Evolutionary conservation across 2,329 filamentous ascomycete genomes (phyloP).

Genomic region (Sarocladium oryzae): DNA sequence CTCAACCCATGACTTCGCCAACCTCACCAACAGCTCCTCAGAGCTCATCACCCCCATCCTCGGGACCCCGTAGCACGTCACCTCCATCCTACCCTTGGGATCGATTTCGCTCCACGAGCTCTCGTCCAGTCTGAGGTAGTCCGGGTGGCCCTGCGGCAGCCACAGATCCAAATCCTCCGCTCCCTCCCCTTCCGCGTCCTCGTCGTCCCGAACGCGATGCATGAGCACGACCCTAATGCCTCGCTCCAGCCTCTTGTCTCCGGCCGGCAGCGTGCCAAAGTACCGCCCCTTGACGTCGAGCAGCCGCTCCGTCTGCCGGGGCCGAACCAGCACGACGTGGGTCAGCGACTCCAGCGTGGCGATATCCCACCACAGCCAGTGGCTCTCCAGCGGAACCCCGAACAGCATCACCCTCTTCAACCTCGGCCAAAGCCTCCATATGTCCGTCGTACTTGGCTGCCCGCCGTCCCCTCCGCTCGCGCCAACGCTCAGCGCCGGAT

Average conservation of each 20-base stretch:
- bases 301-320: conserved; percentile 22
- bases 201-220: conserved; percentile 14
- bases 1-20: conserved; percentile 33
- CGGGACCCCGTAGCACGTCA: conserved; percentile 33
- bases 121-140: conserved; percentile 3
- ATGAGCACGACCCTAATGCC: conserved; percentile 26
- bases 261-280: conserved; percentile 26
- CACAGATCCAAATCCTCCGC: conserved; percentile 11
- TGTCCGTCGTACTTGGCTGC: conserved; percentile 20
- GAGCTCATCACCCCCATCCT: conserved; percentile 28
- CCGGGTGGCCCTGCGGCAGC: conserved; percentile 9
- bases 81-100: conserved; percentile 28
- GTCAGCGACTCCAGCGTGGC: conserved; percentile 30
- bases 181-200: not conserved
- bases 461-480: not conserved
- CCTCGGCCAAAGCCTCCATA: conserved; percentile 38
- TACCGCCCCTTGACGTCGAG: conserved; percentile 35
- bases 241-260: conserved; percentile 19
- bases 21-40: conserved; percentile 30
- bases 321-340: conserved; percentile 35
- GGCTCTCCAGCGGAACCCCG: conserved; percentile 28
- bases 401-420: conserved; percentile 38
- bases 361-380: conserved; percentile 33
- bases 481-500: conserved; percentile 32
- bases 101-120: conserved; percentile 27